Evolutionary conservation across 345 rosid species (phyloP), one percentile per base, ranked within the genome.

Genomic region (Excoecaria cochinchinensis): DNA sequence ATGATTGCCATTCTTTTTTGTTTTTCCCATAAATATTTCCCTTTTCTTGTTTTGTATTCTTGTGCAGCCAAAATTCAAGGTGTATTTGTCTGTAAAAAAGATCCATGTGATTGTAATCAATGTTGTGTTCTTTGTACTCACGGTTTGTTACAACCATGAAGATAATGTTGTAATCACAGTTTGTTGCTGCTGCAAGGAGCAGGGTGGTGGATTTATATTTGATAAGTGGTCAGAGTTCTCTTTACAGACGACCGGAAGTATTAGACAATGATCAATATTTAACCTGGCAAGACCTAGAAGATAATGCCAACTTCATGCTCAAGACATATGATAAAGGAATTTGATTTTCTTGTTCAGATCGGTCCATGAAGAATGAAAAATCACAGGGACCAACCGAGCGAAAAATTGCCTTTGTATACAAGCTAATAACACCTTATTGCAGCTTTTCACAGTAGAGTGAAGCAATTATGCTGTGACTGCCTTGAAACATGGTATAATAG

Each of bases 1-100:
- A 77, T 52, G 70, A 81, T 77, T 81, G 75, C 70, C 73, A 74
- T 84, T 84, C 81, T 71, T 75, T 84, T 68, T 52, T 19, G 7
- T 25, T 25, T 31, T 13, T 10, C 4, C 15, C 12, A 31, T 10
- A 44, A 14, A 17, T 67, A 17, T 71, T 60, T 70, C 13, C 5
- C 13, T 39, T 61, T 44, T 64, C 52, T 59, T 64, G 55, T 68
- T 69, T 68, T 62, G 57, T 51, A 76, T 70, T 78, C 67, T 76
- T 62, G 73, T 63, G 68, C 78, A 70, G 69, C 82, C 67, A 74
- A 56, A 62, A 60, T 67, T 62, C 77, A 60, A 68, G 44, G 51
- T 77, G 74, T 48, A 69, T 74, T 62, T 79, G 64, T 69, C 70
- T 69, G 78, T 31, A 74, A 79, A 63, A 62, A 70, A 51, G 25